Conservation (phyloP, 768 basidiomycete species). For the Trametes cubensis region DNA sequence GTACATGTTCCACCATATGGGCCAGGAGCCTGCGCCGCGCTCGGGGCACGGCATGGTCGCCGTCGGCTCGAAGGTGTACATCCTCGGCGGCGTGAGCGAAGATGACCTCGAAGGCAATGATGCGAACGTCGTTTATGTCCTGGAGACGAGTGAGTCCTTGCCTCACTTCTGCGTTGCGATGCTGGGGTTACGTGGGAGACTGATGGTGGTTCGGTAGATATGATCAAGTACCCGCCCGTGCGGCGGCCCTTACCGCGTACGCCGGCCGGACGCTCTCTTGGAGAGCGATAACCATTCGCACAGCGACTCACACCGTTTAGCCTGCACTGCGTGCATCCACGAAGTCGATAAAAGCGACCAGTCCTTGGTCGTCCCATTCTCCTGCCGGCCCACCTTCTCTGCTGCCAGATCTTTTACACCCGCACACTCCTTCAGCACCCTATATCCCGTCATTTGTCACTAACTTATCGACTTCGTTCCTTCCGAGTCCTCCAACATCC, state of each 20-base stretch:
- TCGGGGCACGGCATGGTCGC: slow-evolving; percentile 96
- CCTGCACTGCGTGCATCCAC: slow-evolving; percentile 1
- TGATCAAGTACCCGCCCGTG: slow-evolving; percentile 78
- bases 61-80: slow-evolving; percentile 80
- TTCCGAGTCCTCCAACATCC: neutral
- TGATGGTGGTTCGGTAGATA: slow-evolving; percentile 47
- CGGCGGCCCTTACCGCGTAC: slow-evolving; percentile 11
- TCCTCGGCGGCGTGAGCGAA: slow-evolving; percentile 91
- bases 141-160: slow-evolving; percentile 81
- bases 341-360: slow-evolving; percentile 4
- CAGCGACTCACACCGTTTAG: too few relatives aligned
- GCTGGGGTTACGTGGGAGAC: neutral
- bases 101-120: slow-evolving; percentile 64
- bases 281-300: neutral
- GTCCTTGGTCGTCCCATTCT: neutral
- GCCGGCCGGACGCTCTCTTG: neutral
- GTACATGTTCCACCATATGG: slow-evolving; percentile 99
- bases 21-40: slow-evolving; percentile 86
- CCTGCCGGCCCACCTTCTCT: neutral
- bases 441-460: neutral
- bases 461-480: slow-evolving; percentile 19
- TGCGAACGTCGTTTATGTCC: slow-evolving; percentile 73
- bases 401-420: neutral
- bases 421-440: neutral
- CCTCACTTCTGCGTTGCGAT: neutral